A percentile compares a stretch with the other conserved stretches of the same genome.
Conservation (phyloP, 148 eudicot species). For the Selenicereus undatus region DNA sequence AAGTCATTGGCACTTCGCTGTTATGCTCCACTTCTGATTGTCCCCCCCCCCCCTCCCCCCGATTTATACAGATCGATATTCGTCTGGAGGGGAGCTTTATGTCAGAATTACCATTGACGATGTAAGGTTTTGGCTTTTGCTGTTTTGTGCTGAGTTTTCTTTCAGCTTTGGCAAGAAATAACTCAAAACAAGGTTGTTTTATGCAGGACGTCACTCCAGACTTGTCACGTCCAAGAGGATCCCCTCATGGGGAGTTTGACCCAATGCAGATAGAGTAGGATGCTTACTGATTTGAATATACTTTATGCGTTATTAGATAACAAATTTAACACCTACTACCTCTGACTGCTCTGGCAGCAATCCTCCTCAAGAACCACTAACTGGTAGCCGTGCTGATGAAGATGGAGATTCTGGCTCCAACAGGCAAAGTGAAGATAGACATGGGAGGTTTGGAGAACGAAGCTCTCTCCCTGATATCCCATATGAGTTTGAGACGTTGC, state of each 20-base stretch:
- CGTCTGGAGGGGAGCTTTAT: conserved; percentile 50
- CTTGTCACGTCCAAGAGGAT: conserved; percentile 11
- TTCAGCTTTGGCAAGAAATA: not conserved
- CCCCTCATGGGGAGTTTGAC: conserved; percentile 13
- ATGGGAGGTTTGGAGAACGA: conserved; percentile 22
- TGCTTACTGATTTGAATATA: not conserved
- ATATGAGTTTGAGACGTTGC: conserved; percentile 38
- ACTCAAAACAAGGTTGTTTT: not conserved
- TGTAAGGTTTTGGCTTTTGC: conserved; percentile 36
- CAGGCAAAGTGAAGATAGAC: conserved; percentile 14
- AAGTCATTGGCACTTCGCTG: not conserved
- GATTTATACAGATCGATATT: conserved; percentile 51
- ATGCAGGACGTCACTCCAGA: conserved; percentile 31
- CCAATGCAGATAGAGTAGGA: conserved; percentile 54
- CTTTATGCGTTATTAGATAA: not conserved
- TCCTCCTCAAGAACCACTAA: conserved; percentile 26
- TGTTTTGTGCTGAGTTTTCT: not conserved
- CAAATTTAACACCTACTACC: not conserved
- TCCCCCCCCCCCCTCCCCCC: not conserved
- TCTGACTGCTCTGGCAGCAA: conserved; percentile 28
- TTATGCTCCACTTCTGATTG: not conserved
- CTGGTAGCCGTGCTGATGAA: conserved; percentile 4
- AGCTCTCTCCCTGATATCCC: conserved; percentile 28
- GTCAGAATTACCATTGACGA: conserved; percentile 57
- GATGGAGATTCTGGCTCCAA: conserved; percentile 22